Conservation (phyloP, 208 protist genomes). For the Crithidia expoeki region DNA sequence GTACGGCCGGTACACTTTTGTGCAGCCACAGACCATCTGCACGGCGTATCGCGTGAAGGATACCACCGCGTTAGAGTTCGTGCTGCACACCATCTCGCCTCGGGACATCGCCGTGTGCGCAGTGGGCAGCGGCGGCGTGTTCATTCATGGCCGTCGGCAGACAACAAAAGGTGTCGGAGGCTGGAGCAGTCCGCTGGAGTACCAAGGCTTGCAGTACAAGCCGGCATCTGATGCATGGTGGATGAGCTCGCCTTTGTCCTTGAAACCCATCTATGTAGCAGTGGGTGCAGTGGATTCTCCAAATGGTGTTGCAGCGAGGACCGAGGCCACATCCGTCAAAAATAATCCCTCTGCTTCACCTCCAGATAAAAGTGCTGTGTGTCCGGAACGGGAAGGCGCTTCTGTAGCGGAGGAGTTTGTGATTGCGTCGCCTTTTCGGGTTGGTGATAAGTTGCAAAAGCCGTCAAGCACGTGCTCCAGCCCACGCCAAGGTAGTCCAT, state of each 20-base stretch:
- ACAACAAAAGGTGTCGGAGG: not conserved
- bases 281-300: not conserved
- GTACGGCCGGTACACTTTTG: constrained; percentile 55
- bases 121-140: constrained; percentile 44
- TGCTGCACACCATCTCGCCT: constrained; percentile 57
- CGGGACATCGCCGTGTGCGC: constrained; percentile 46
- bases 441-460: not conserved
- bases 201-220: constrained; percentile 43
- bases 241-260: constrained; percentile 73
- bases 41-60: constrained; percentile 60
- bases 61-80: constrained; percentile 54
- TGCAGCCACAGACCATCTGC: constrained; percentile 59
- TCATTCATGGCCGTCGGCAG: constrained; percentile 61
- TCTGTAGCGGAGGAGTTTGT: not conserved
- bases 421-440: not conserved
- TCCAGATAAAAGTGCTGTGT: too few species aligned
- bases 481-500: constrained; percentile 1
- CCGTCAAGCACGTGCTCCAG: not conserved
- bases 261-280: constrained; percentile 66
- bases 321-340: not conserved
- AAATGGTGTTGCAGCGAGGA: not conserved
- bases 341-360: not conserved
- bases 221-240: constrained; percentile 71
- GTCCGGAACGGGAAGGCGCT: not conserved
- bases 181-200: constrained; percentile 26